Conservation (phyloP, 495 filamentous ascomycete species). For the Penicillium fimorum region DNA sequence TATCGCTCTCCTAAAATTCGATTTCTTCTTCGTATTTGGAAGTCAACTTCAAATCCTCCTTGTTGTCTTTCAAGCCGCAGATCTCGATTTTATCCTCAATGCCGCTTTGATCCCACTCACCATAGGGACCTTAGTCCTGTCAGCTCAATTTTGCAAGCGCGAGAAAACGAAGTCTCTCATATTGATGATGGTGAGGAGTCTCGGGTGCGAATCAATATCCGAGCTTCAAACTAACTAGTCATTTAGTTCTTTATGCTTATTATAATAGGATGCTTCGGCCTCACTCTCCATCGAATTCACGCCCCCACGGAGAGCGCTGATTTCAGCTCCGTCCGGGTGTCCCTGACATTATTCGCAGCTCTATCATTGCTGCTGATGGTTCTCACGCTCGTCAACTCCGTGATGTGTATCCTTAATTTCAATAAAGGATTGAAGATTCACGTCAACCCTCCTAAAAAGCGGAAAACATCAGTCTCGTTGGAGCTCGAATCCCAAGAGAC, state of each 20-base stretch:
- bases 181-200: conserved; percentile 12
- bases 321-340: conserved; percentile 14
- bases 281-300: conserved; percentile 13
- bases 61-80: conserved; percentile 4
- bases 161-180: conserved; percentile 20
- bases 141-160: conserved; percentile 16
- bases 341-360: conserved; percentile 20
- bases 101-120: conserved; percentile 16
- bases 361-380: conserved; percentile 16
- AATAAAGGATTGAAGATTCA: conserved; percentile 24
- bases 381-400: conserved; percentile 16
- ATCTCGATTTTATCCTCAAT: conserved; percentile 17
- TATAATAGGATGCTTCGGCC: conserved; percentile 15
- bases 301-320: neutral
- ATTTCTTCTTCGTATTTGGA: conserved; percentile 25
- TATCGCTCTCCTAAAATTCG: conserved; percentile 24
- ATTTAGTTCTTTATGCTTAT: conserved; percentile 15
- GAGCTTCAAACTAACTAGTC: conserved; percentile 1
- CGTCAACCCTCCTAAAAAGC: neutral
- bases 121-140: conserved; percentile 10
- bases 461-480: conserved; percentile 1
- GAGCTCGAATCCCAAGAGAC: conserved; percentile 6
- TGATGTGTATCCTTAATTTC: conserved; percentile 25
- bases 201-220: neutral
- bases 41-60: conserved; percentile 24